Base-by-base conservation (phyloP, 2,329 filamentous ascomycete species). In the Arthroderma uncinatum region DNA sequence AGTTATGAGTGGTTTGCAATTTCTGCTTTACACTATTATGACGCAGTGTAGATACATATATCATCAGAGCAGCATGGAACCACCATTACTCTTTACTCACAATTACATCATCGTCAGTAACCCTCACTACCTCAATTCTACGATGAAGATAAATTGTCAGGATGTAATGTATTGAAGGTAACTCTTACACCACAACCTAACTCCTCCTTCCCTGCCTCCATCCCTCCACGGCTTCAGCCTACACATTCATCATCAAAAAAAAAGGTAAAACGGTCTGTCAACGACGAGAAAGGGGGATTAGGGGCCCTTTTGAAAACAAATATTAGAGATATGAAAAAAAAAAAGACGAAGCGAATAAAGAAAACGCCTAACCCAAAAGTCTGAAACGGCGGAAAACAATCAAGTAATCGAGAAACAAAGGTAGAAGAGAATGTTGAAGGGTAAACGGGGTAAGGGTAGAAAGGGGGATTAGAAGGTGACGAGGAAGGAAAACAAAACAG, bases 331-430 rank as follows among this genome's bases (percentile, higher is more conserved):
- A 30, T 48, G 23, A 12, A 16, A n/a, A 39, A 39, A 16, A 4
- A 16, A 39, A 14, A 30, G 44, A 21, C n/a, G 21, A 21, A 48
- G 12, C 7, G 12, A 12, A 42, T 21, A 2, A 12, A 16, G 7
- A 10, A 28, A 48, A 48, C 44, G 44, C 44, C 44, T 48, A 48
- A 21, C 44, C 44, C 25, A 48, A 48, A 48, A 48, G 21, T 48
- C 23, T 48, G 44, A 30, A 48, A 48, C 10, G 2, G 14, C 14
- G n/a, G 16, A 44, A 44, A 44, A 19, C 7, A 23, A n/a, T 6
- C 40, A 48, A 48, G 6, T 21, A 6, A 10, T n/a, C 23, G 12
- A 48, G 9, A 4, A 48, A 21, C 8, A 16, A 48, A 28, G 23
- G n/a, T 4, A 30, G 28, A 25, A 3, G 23, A 48, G 23, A 14